Evolutionary conservation across 225 moss, liverwort and hornwort species (phyloP).

Genomic region (Asterella californica): DNA sequence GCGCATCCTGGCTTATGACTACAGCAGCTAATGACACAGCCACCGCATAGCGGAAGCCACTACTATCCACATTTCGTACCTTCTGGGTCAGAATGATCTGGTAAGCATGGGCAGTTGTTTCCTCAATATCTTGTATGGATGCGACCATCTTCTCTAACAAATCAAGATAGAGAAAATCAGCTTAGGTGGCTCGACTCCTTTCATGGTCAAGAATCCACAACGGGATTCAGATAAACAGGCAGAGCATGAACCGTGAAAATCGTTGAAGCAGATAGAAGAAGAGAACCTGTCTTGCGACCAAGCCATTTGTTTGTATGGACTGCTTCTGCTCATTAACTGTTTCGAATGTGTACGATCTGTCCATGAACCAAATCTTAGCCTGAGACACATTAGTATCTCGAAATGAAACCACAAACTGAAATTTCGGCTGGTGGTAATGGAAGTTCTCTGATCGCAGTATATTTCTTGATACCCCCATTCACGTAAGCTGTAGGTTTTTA

Average conservation of each 20-base stretch:
- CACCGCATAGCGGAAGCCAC: neutral
- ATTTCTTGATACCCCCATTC: too few species aligned
- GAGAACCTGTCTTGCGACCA: slow-evolving; percentile 30
- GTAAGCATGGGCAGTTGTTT: slow-evolving; percentile 74
- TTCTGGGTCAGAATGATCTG: slow-evolving; percentile 64
- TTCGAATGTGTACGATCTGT: slow-evolving; percentile 39
- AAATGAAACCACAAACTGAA: neutral
- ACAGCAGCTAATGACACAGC: too few species aligned
- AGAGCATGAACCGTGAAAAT: neutral
- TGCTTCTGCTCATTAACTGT: slow-evolving; percentile 26
- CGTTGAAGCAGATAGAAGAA: neutral
- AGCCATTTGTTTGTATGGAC: slow-evolving; percentile 7
- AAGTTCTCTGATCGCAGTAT: neutral
- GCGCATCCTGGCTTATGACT: too few species aligned
- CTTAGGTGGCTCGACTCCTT: neutral
- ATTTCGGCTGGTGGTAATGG: neutral
- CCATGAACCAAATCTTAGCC: neutral
- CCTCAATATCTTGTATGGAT: slow-evolving; percentile 77
- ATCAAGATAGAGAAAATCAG: slow-evolving; percentile 26
- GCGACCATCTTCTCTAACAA: slow-evolving; percentile 65
- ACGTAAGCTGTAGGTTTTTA: neutral
- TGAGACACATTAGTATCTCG: neutral
- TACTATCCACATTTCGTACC: slow-evolving; percentile 32
- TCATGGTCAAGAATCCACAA: neutral
- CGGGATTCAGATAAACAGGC: neutral